Evolutionary conservation across 1,284 basidiomycete species (phyloP).

Genomic region (Leccinum pachyderme): DNA sequence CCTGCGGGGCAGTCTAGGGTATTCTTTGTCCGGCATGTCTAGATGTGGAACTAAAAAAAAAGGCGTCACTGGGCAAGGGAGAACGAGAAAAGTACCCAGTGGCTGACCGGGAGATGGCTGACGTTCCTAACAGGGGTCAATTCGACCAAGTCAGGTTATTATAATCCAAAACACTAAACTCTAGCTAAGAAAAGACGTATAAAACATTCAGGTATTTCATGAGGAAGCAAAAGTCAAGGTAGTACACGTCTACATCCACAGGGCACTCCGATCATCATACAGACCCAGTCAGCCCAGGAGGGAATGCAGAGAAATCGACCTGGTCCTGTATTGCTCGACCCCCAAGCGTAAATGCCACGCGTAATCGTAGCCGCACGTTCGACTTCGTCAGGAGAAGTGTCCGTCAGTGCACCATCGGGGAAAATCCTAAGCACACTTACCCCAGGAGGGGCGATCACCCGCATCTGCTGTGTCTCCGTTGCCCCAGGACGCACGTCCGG

Average conservation of each 20-base stretch:
- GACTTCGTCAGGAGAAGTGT: slow-evolving; percentile 47
- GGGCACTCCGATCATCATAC: slow-evolving; percentile 7
- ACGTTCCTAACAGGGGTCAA: slow-evolving; percentile 27
- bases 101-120: slow-evolving; percentile 18
- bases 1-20: slow-evolving; percentile 33
- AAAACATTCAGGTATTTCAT: slow-evolving; percentile 13
- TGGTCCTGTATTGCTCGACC: slow-evolving; percentile 85
- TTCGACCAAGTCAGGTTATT: slow-evolving; percentile 5
- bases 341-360: slow-evolving; percentile 73
- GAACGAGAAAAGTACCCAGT: neutral
- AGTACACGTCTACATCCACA: slow-evolving; percentile 12
- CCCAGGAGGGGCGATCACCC: slow-evolving; percentile 84
- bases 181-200: neutral
- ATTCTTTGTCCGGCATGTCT: slow-evolving; percentile 29
- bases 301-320: slow-evolving; percentile 92
- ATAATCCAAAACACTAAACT: slow-evolving; percentile 5
- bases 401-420: slow-evolving; percentile 6
- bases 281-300: slow-evolving; percentile 67
- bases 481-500: slow-evolving; percentile 74
- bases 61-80: neutral
- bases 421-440: slow-evolving; percentile 50
- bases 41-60: neutral
- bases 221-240: slow-evolving; percentile 5
- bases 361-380: slow-evolving; percentile 79
- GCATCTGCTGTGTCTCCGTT: slow-evolving; percentile 93